phyloP scores from a whole-genome alignment of 495 filamentous ascomycete genomes.

The Lasiosphaeria hispida region DNA sequence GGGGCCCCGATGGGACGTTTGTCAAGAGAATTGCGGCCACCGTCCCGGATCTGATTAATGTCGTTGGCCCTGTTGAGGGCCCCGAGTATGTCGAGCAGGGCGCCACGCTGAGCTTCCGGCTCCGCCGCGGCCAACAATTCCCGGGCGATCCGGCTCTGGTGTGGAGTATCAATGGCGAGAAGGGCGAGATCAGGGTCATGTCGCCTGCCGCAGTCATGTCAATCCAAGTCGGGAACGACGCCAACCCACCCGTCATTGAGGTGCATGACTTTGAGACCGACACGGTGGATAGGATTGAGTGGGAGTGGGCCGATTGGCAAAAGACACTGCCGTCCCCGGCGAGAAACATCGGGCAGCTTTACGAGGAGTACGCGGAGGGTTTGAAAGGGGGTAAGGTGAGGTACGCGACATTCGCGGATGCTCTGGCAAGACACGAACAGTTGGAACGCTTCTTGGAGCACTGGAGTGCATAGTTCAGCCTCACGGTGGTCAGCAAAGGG shows the following conservation, averaged over 20 bases:
- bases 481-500: too few relatives aligned
- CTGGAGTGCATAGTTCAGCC: too few relatives aligned
- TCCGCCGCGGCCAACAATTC: slow-evolving; percentile 51
- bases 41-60: slow-evolving; percentile 47
- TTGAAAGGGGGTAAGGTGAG: slow-evolving; percentile 1
- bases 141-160: slow-evolving; percentile 45
- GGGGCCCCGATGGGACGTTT: slow-evolving; percentile 23
- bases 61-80: slow-evolving; percentile 46
- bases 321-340: slow-evolving; percentile 34
- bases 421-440: slow-evolving; percentile 42
- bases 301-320: slow-evolving; percentile 44
- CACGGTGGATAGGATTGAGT: slow-evolving; percentile 40
- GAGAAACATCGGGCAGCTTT: slow-evolving; percentile 47
- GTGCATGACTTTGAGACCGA: slow-evolving; percentile 43
- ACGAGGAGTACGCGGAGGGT: slow-evolving; percentile 46
- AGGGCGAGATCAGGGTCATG: slow-evolving; percentile 53
- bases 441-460: slow-evolving; percentile 13
- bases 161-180: slow-evolving; percentile 56
- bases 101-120: slow-evolving; percentile 42
- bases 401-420: slow-evolving; percentile 42
- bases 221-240: slow-evolving; percentile 36
- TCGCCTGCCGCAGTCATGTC: slow-evolving; percentile 25
- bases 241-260: slow-evolving; percentile 38
- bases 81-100: slow-evolving; percentile 19
- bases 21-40: slow-evolving; percentile 32